Evolutionary conservation across 176 grass and related monocot species (phyloP), one percentile per base, ranked within the genome.

Genomic region (Ananas comosus): DNA sequence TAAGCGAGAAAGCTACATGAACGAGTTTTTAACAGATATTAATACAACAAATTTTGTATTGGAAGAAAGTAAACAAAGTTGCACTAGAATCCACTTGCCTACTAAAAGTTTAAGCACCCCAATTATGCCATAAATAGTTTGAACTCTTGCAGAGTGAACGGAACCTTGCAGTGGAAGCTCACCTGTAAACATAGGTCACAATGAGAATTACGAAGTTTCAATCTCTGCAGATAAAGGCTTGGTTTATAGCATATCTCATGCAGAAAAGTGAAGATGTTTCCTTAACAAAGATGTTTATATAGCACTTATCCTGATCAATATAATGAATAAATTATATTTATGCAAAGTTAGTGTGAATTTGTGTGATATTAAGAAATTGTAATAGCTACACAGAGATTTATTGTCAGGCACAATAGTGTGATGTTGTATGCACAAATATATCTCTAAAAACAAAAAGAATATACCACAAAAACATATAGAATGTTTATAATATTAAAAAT

Each of bases 81-180:
- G 14, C 17, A 0, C 11, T 59, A 66, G 10, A 69, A 53, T 29
- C 29, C 50, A 76, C 72, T 71, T 76, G 68, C 83, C 94, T 64
- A 90, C 75, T 86, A 91, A 80, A 81, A 93, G 94, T 79, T 89
- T 99, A 78, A 99, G 85, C 66, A 91, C 78, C 73, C 94, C 94
- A 66, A 99, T 72, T 72, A 99, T 71, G 67, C 94, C 94, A 82
- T 73, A 99, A 50, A 91, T 78, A 65, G 64, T 91, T 59, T 22
- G 78, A 74, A 85, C 75, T 76, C 86, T 99, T 18, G 78, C 80
- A 58, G 79, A 90, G 27, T 78, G 63, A 57, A 58, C 71, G 11
- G 76, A 11, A 25, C 79, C 76, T 68, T 73, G 78, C 57, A 82
- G 58, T 12, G 82, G 94, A 85, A 93, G 73, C 50, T 86, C 82